Evolutionary conservation across 345 rosid species (phyloP).

Genomic region (Melastoma malabathricum): DNA sequence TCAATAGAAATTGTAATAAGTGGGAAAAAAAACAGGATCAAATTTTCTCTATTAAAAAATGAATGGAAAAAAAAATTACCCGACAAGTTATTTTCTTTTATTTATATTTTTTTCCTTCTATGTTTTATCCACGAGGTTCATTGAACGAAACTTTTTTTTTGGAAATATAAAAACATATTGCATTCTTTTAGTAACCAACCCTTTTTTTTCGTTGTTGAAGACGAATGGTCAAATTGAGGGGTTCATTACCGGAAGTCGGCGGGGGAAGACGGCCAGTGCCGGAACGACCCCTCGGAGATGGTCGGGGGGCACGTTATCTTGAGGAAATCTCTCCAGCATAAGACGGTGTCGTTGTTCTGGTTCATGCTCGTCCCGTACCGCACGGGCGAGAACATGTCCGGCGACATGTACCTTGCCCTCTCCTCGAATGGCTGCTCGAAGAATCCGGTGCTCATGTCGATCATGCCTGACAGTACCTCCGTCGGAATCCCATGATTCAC

Average conservation of each 20-base stretch:
- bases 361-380: slow-evolving; percentile 88
- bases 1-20: no score
- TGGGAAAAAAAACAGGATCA: no score
- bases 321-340: slow-evolving; percentile 87
- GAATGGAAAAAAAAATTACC: no score
- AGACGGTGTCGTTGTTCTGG: slow-evolving; percentile 65
- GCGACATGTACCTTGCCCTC: slow-evolving; percentile 67
- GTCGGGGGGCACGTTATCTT: slow-evolving; percentile 54
- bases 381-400: slow-evolving; percentile 55
- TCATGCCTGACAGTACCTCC: slow-evolving; percentile 41
- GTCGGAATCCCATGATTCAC: slow-evolving; percentile 58
- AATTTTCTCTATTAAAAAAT: no score
- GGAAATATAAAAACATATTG: no score
- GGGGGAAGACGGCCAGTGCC: slow-evolving; percentile 84
- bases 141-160: no score
- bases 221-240: neutral
- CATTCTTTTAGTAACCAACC: no score
- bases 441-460: slow-evolving; percentile 45
- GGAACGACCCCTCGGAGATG: slow-evolving; percentile 29
- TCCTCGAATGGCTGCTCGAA: slow-evolving; percentile 62
- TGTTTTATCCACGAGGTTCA: no score
- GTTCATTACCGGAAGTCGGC: slow-evolving; percentile 18
- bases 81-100: no score
- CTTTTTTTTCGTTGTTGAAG: neutral
- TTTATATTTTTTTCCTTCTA: no score